phyloP scores from a whole-genome alignment of 495 filamentous ascomycete species.

The Tuber melanosporum region DNA sequence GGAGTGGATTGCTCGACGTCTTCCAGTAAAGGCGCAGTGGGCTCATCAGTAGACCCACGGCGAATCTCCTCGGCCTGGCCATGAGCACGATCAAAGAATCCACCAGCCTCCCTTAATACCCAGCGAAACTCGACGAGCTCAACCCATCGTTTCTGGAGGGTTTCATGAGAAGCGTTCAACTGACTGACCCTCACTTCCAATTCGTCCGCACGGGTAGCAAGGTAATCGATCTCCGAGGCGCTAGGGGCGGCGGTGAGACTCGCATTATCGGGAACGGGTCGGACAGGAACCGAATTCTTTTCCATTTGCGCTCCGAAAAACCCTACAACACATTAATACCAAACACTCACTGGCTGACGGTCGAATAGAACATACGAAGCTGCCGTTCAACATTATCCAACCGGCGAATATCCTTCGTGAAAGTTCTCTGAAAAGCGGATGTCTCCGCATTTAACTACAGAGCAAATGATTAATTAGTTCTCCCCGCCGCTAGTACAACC shows the following conservation, averaged over 20 bases:
- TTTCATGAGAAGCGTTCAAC: conserved; percentile 95
- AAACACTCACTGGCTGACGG: conserved; percentile 4
- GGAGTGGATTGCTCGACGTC: conserved; percentile 40
- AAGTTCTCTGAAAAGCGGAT: conserved; percentile 91
- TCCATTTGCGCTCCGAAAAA: conserved; percentile 95
- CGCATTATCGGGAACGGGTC: conserved; percentile 75
- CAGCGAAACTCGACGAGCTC: conserved; percentile 97
- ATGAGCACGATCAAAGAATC: conserved; percentile 94
- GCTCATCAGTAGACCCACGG: conserved; percentile 78
- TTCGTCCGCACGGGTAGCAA: conserved; percentile 82
- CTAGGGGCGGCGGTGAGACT: conserved; percentile 78
- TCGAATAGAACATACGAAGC: conserved; percentile 59
- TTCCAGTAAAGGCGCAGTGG: conserved; percentile 45
- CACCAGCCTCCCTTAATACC: conserved; percentile 89
- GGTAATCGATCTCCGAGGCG: conserved; percentile 88
- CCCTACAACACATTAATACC: conserved; percentile 47
- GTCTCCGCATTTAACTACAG: conserved; percentile 80
- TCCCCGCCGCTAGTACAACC: not conserved
- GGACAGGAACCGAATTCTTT: conserved; percentile 74
- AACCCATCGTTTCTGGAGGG: conserved; percentile 90
- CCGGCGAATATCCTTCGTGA: conserved; percentile 92
- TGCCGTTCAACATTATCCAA: conserved; percentile 98
- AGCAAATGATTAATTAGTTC: not conserved
- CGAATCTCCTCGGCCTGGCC: conserved; percentile 95
- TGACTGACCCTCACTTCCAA: conserved; percentile 86